Percentiles rank a stretch among this genome's conserved stretches.
Evolutionary conservation across 192 early-diverging fungal species (phyloP).

Genomic region (Phlyctochytrium arcticum): DNA sequence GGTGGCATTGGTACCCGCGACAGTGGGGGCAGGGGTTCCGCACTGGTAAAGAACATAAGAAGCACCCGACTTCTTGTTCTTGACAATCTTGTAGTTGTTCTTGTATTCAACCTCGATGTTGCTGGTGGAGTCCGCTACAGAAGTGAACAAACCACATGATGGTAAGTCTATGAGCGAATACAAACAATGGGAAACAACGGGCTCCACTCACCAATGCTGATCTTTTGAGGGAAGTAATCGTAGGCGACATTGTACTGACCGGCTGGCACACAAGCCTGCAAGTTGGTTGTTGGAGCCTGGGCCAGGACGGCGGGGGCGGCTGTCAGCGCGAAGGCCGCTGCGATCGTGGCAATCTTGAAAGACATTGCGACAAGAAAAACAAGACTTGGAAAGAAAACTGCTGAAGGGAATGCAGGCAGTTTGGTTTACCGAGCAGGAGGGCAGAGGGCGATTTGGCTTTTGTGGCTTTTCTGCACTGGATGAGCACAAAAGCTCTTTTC

Average conservation of each 20-base stretch:
- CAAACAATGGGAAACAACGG: not conserved
- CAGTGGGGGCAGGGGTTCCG: slow-evolving; percentile 38
- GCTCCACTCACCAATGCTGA: not conserved
- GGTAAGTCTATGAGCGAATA: not conserved
- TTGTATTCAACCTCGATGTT: slow-evolving; percentile 16
- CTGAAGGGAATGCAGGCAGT: too few species aligned
- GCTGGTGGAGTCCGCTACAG: not conserved
- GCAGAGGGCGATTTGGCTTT: too few species aligned
- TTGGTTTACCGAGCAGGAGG: too few species aligned
- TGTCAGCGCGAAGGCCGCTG: too few species aligned
- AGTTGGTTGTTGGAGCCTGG: not conserved
- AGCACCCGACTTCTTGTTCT: slow-evolving; percentile 27
- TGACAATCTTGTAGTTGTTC: slow-evolving; percentile 46
- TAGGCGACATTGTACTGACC: not conserved
- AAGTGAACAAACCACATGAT: not conserved
- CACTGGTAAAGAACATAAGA: slow-evolving; percentile 41
- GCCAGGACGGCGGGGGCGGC: not conserved
- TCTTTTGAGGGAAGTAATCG: slow-evolving; percentile 13
- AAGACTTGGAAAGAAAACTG: too few species aligned
- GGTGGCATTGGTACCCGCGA: slow-evolving; percentile 13
- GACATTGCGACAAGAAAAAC: too few species aligned
- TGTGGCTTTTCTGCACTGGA: too few species aligned
- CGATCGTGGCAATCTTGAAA: too few species aligned
- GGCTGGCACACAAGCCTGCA: not conserved
- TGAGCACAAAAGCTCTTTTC: too few species aligned